Base-by-base conservation (phyloP, 148 eudicot species). In the Rhododendron henanense region DNA sequence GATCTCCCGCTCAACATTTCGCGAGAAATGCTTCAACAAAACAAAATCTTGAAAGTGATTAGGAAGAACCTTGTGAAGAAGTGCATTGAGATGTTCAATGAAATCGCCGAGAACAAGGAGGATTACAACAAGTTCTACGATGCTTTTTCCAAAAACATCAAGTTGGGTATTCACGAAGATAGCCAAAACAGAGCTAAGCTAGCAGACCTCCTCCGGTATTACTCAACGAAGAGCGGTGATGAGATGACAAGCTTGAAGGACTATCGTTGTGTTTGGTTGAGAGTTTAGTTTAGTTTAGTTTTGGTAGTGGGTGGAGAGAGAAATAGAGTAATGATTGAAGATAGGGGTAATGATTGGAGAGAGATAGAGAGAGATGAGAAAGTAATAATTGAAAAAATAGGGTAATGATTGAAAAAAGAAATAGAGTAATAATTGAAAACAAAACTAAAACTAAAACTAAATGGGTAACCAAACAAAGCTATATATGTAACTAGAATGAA, bases 61-160 rank as follows among this genome's bases (percentile, higher is more conserved):
- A 80, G 83, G 14, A 80, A 80, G 65, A 80, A 80, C 65, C 63
- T 80, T 51, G 83, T 80, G 37, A 80, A 80, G 83, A 80, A 80
- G 35, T 80, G 83, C 15, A 51, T 80, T 31, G 83, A 80, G 41
- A 50, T 80, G 83, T 80, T 80, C 83, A 50, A 25, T 51, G 83
- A 80, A 33, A 80, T 80, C 3, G 83, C 83, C 0, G 83, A 80
- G 83, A 80, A 80, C 65, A 80, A 80, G 1, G 65, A 80, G 45
- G 83, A 80, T 31, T 80, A 80, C 41, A 31, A 28, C 13, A 80
- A 80, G 35, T 80, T 80, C 65, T 80, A 53, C 15, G 63, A 80
- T n/a, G 83, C 65, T 31, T 80, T 80, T 48, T 80, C 83, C 19
- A 80, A 53, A 10, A 80, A 80, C 57, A n/a, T 80, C 21, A 53